Evolutionary conservation across 139 green algal species (phyloP), one percentile per base, ranked within the genome.

Genomic region (Spirogloea muscicola): DNA sequence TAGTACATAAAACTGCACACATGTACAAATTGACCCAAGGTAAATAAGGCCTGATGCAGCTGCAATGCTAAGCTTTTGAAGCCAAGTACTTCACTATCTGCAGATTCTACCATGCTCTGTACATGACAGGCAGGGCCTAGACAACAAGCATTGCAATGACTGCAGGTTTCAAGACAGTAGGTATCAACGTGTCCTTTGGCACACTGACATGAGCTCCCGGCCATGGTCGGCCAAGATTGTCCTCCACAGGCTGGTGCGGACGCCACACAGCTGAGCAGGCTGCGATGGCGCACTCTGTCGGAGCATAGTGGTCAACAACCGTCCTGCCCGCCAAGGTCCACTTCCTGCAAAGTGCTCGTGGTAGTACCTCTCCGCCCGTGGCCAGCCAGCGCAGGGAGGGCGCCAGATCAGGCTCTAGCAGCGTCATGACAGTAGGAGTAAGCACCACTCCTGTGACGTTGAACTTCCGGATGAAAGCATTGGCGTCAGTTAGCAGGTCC

Each of bases 1-100:
- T 29, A 76, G 58, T 33, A 76, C 58, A 21, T 69, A 76, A 38
- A 68, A 10, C 59, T 68, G 55, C n/a, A n/a, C n/a, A n/a, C n/a
- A n/a, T n/a, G n/a, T n/a, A n/a, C n/a, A n/a, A n/a, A n/a, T n/a
- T n/a, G n/a, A n/a, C n/a, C n/a, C n/a, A n/a, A n/a, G n/a, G n/a
- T n/a, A n/a, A n/a, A n/a, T n/a, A n/a, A n/a, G n/a, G n/a, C n/a
- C n/a, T n/a, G n/a, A n/a, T n/a, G n/a, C n/a, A n/a, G n/a, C n/a
- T n/a, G n/a, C n/a, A n/a, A n/a, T n/a, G n/a, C n/a, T n/a, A n/a
- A n/a, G n/a, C n/a, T n/a, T n/a, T n/a, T n/a, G n/a, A n/a, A n/a
- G n/a, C n/a, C n/a, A n/a, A n/a, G n/a, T n/a, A n/a, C n/a, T n/a
- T n/a, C n/a, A n/a, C n/a, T n/a, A n/a, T n/a, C n/a, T n/a, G n/a